phyloP scores from a whole-genome alignment of 768 basidiomycete species.

The Panaeolus papilionaceus region DNA sequence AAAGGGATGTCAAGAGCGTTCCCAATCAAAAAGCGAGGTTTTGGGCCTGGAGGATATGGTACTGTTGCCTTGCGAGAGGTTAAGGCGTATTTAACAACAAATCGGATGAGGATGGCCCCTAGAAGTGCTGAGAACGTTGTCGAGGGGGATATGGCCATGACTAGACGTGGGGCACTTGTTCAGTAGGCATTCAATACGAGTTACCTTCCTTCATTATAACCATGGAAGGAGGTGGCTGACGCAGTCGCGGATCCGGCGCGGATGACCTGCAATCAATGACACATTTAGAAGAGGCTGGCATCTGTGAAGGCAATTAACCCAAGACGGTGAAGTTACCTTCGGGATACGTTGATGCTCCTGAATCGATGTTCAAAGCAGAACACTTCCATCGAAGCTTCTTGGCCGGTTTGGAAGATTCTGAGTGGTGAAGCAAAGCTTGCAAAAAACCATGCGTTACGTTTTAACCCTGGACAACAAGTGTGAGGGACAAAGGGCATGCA shows the following conservation, averaged over 20 bases:
- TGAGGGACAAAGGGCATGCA: no score
- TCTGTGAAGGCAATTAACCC: background rate
- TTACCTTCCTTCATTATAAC: background rate
- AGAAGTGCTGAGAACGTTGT: background rate
- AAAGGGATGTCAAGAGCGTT: slow-evolving; percentile 28
- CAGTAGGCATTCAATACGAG: background rate
- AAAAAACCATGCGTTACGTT: no score
- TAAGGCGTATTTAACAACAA: background rate
- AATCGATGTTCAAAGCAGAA: background rate
- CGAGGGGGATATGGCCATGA: background rate
- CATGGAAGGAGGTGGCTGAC: background rate
- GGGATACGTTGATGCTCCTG: background rate
- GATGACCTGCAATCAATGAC: background rate
- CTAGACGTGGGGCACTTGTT: background rate
- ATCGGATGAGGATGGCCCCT: background rate
- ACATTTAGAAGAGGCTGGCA: background rate
- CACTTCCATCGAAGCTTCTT: no score
- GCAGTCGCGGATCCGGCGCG: background rate
- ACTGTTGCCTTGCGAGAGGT: background rate
- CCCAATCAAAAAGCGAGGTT: slow-evolving; percentile 35
- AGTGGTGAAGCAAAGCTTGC: no score
- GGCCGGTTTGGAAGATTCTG: no score
- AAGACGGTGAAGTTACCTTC: background rate
- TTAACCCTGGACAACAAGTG: no score
- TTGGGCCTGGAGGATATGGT: slow-evolving; percentile 29